Percentiles rank a stretch among this genome's conserved stretches.
phyloP scores from a whole-genome alignment of 495 filamentous ascomycete genomes.

The Neurospora sp. region DNA sequence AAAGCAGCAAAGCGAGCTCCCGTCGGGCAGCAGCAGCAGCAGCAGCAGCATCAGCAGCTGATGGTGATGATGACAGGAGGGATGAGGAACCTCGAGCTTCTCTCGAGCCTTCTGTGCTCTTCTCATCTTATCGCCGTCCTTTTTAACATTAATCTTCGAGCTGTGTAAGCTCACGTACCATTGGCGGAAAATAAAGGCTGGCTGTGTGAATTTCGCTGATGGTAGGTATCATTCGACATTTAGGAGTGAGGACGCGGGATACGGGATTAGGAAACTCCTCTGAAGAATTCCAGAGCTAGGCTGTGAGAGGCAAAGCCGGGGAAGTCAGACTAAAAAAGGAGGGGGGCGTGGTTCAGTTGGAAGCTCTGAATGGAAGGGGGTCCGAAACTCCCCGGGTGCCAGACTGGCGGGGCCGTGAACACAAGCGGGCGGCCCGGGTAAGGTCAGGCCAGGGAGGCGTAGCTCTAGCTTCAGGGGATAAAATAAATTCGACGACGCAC shows the following conservation, averaged over 20 bases:
- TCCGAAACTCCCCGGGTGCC: background rate
- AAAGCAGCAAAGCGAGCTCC: background rate
- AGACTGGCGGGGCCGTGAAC: background rate
- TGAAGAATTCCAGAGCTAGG: background rate
- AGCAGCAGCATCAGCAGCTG: background rate
- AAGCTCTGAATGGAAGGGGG: background rate
- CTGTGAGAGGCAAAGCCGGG: background rate
- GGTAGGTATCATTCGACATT: background rate
- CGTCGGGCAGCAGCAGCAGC: background rate
- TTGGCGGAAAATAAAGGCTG: background rate
- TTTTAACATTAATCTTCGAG: too few species aligned
- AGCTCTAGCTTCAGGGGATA: background rate
- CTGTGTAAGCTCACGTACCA: too few species aligned
- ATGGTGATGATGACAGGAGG: background rate
- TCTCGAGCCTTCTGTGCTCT: too few species aligned
- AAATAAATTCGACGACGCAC: background rate
- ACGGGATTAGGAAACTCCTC: background rate
- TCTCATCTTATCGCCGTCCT: too few species aligned
- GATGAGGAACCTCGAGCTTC: background rate
- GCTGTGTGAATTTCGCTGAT: background rate
- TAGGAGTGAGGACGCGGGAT: background rate
- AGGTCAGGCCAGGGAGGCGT: background rate
- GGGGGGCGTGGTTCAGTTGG: background rate
- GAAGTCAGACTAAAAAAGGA: background rate
- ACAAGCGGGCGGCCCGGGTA: background rate